These are phyloP conservation scores for Bryopsis sp. DNA, from an alignment of 139 green algal species.

Conservation along the genomic window DNA sequence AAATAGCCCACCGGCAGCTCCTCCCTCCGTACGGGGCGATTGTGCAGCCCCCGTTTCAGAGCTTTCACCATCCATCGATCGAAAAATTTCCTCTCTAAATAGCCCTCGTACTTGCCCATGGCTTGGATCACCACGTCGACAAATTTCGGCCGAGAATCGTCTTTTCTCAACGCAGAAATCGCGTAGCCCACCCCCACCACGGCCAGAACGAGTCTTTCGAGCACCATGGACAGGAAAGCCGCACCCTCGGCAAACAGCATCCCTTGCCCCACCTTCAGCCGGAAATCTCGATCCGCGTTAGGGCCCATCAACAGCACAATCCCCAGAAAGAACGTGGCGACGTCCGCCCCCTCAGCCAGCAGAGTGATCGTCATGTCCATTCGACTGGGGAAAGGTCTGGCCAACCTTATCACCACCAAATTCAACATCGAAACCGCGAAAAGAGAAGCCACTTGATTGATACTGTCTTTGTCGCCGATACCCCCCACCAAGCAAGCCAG, in stretches of 20 bases:
- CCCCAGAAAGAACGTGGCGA: background rate
- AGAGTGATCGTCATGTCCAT: conserved; percentile 12
- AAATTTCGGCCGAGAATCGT: background rate
- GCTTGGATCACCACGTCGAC: background rate
- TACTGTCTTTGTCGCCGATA: background rate
- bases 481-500: conserved; percentile 9
- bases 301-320: conserved; percentile 1
- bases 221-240: background rate
- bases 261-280: background rate
- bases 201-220: background rate
- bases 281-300: conserved; percentile 8
- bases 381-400: background rate
- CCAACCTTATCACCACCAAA: background rate
- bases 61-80: conserved; percentile 17
- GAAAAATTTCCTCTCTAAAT: conserved; percentile 18
- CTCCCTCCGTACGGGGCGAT: background rate
- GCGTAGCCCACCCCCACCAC: background rate
- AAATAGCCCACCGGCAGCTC: conserved; percentile 1
- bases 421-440: background rate
- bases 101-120: background rate
- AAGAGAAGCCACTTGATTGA: conserved; percentile 3
- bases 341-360: conserved; percentile 3
- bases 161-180: background rate
- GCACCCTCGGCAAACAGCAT: background rate
- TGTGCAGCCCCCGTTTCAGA: conserved; percentile 11